Conservation (phyloP, 2,329 filamentous ascomycete species). For the Zymoseptoria crescenta region DNA sequence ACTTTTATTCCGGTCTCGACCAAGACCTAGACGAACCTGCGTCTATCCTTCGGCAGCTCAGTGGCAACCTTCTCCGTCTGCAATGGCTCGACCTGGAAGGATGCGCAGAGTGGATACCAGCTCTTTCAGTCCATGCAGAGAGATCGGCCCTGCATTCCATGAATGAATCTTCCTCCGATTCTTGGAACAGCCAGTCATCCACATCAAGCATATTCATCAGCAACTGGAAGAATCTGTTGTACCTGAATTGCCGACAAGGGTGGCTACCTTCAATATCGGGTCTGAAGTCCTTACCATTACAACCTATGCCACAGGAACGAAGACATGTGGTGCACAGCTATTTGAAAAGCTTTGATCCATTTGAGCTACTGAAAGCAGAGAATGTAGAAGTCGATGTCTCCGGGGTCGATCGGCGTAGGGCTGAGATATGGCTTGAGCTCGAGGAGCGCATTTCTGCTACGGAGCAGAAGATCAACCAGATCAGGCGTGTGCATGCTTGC, state of each 20-base stretch:
- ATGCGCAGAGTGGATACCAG: slow-evolving; percentile 48
- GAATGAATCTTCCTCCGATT: background rate
- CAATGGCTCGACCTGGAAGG: slow-evolving; percentile 57
- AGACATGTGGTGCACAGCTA: slow-evolving; percentile 6
- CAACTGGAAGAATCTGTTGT: slow-evolving; percentile 38
- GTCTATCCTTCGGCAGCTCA: slow-evolving; percentile 49
- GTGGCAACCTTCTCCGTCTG: slow-evolving; percentile 49
- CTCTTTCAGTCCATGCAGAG: slow-evolving; percentile 31
- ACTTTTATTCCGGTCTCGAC: slow-evolving; percentile 47
- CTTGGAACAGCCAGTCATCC: slow-evolving; percentile 10
- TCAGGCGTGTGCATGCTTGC: slow-evolving; percentile 13
- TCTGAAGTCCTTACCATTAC: slow-evolving; percentile 26
- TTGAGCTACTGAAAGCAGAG: background rate
- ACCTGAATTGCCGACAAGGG: slow-evolving; percentile 37
- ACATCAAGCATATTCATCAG: slow-evolving; percentile 31
- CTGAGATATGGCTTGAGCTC: slow-evolving; percentile 31
- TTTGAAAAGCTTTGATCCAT: slow-evolving; percentile 1
- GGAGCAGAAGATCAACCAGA: slow-evolving; percentile 25
- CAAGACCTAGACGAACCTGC: slow-evolving; percentile 50
- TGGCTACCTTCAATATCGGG: slow-evolving; percentile 32
- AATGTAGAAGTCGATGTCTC: slow-evolving; percentile 7
- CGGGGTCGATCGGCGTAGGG: slow-evolving; percentile 22
- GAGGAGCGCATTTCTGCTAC: slow-evolving; percentile 32
- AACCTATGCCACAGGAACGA: slow-evolving; percentile 9
- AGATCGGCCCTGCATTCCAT: background rate